Base-by-base conservation (phyloP, 345 rosid species). In the Kernera saxatilis region DNA sequence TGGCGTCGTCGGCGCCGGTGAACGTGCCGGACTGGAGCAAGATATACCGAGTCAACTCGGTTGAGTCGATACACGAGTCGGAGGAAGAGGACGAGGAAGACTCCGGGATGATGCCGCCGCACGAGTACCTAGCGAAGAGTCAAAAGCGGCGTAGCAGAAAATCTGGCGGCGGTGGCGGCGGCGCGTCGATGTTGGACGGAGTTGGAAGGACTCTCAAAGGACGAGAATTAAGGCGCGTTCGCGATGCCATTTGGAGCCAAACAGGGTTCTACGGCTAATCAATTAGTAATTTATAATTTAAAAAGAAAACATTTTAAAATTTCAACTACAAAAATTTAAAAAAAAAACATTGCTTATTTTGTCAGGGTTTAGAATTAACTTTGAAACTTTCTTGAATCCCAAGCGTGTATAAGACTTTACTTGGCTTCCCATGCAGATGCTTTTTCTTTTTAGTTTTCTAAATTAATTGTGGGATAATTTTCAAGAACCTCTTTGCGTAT, bases 11-110 rank as follows among this genome's bases (percentile, higher is more conserved):
- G 43, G 96, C 90, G 8, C 98, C 98, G 7, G 71, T 93, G 67
- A 84, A 90, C 82, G 97, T 93, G 18, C 98, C 98, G 26, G 95
- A 91, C 53, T 93, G 98, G 98, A 86, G 95, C 81, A 82, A 87
- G 84, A 87, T 93, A 3, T 84, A 85, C 71, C 82, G 91, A 29
- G 92, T 84, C 2, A 71, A 86, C 80, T 93, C 98, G 57, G 92
- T 81, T 0, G 98, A 87, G 81, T 90, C 94, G 64, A 67, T 91
- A 63, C 92, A 83, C 9, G 92, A 83, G 66, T 85, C 82, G 18
- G 96, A 84, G 19, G 94, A 84, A n/a, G 87, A 81, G 70, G 82
- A 81, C 5, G 94, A 87, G 14, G 72, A 50, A 13, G 95, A 84
- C 6, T 69, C 77, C 25, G 91, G 84, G 73, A 82, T 89, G 88